Evolutionary conservation across 2,329 filamentous ascomycete species (phyloP).

Genomic region (Paraconiothyrium brasiliense): DNA sequence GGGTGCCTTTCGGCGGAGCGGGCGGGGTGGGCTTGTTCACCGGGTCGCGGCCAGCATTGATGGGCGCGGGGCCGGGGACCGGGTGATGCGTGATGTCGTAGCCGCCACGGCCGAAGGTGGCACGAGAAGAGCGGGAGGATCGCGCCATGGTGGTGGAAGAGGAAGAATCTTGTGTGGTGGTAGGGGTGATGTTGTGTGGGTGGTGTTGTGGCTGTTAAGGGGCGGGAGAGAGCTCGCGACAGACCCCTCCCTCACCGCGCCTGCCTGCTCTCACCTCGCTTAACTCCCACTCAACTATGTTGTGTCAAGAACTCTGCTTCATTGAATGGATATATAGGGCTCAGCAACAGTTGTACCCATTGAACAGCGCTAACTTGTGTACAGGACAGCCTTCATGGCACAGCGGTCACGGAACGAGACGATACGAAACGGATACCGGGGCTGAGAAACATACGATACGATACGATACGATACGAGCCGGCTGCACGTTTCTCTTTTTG

Average conservation of each 20-base stretch:
- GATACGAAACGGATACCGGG: background rate
- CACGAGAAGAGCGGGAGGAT: background rate
- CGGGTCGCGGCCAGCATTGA: background rate
- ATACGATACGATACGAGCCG: background rate
- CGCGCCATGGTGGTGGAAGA: background rate
- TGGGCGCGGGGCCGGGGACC: background rate
- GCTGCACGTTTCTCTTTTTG: background rate
- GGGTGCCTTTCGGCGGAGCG: background rate
- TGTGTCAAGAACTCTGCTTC: no score
- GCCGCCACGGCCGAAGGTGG: background rate
- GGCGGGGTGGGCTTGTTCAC: background rate
- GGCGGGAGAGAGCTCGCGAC: background rate
- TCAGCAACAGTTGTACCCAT: no score
- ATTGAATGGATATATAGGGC: no score
- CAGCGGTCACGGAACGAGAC: constrained; percentile 8
- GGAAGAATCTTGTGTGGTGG: background rate
- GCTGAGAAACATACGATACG: constrained; percentile 6
- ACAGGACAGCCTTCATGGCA: background rate
- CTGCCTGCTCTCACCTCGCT: background rate
- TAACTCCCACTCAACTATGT: background rate
- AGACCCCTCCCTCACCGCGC: background rate
- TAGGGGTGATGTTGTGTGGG: background rate
- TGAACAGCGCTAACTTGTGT: background rate
- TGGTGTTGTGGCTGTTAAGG: background rate
- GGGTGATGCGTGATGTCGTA: background rate